phyloP scores from a whole-genome alignment of 768 basidiomycete species.

The Phlegmacium glaucopus region DNA sequence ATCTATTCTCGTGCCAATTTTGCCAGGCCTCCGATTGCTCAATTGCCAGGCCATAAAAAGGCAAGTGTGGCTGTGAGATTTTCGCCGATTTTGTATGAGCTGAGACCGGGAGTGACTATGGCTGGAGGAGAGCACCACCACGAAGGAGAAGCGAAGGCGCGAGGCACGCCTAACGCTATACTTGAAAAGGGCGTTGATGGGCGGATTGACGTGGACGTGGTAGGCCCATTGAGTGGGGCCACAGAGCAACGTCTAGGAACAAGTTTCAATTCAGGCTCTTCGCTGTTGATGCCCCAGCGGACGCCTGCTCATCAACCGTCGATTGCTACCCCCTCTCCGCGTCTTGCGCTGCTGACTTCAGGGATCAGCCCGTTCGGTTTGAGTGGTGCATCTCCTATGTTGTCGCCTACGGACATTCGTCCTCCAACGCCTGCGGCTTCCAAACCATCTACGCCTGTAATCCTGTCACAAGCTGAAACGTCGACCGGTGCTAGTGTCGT shows the following conservation, averaged over 20 bases:
- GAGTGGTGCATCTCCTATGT: slow-evolving; percentile 42
- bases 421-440: slow-evolving; percentile 62
- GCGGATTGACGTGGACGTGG: slow-evolving; percentile 56
- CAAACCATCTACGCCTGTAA: slow-evolving; percentile 46
- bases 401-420: slow-evolving; percentile 53
- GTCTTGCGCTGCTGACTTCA: slow-evolving; percentile 29
- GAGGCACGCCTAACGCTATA: slow-evolving; percentile 39
- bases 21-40: slow-evolving; percentile 87
- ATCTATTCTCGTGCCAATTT: slow-evolving; percentile 97
- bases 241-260: slow-evolving; percentile 7
- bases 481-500: not conserved
- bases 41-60: slow-evolving; percentile 94
- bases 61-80: slow-evolving; percentile 93
- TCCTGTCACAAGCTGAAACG: not conserved
- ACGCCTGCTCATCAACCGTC: slow-evolving; percentile 24
- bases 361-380: slow-evolving; percentile 14
- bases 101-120: slow-evolving; percentile 60
- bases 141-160: slow-evolving; percentile 23
- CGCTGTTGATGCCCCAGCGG: slow-evolving; percentile 31
- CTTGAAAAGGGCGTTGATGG: slow-evolving; percentile 69
- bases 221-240: slow-evolving; percentile 32
- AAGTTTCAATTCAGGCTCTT: slow-evolving; percentile 2
- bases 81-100: slow-evolving; percentile 89
- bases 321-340: slow-evolving; percentile 50
- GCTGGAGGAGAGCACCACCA: slow-evolving; percentile 12